Percentiles rank a stretch among this genome's conserved stretches.
Conservation (phyloP, 2,329 filamentous ascomycete species). For the Fusarium algeriense region DNA sequence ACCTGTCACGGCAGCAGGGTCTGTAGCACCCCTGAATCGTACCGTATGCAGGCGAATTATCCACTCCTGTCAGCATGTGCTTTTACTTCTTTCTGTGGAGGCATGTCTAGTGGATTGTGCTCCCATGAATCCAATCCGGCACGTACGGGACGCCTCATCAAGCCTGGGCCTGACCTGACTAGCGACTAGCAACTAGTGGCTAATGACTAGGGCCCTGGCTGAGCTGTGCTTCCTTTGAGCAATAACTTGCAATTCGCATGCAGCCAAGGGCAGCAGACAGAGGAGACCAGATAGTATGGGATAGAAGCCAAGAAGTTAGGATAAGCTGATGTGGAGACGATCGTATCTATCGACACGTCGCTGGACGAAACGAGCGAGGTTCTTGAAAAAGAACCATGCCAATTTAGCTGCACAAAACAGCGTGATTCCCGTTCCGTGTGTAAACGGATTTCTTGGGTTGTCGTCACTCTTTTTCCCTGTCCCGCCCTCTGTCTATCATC, state of each 20-base stretch:
- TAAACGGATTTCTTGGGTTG: constrained; percentile 27
- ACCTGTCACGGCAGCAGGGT: constrained; percentile 20
- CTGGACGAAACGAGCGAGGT: constrained; percentile 22
- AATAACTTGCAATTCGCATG: constrained; percentile 18
- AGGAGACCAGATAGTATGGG: not conserved
- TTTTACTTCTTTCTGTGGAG: constrained; percentile 4
- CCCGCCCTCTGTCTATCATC: constrained; percentile 5
- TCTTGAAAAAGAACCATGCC: constrained; percentile 22
- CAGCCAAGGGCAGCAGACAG: constrained; percentile 13
- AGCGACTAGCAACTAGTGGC: constrained; percentile 1
- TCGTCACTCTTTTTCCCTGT: constrained; percentile 31
- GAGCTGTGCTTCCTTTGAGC: constrained; percentile 20
- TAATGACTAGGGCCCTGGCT: constrained; percentile 6
- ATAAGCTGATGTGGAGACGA: constrained; percentile 38
- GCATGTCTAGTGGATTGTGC: constrained; percentile 25
- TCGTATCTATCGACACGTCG: constrained; percentile 34
- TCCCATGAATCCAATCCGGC: constrained; percentile 3
- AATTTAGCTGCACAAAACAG: constrained; percentile 26
- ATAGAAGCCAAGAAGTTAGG: constrained; percentile 18
- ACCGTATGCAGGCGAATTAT: constrained; percentile 16
- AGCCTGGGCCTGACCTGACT: constrained; percentile 13
- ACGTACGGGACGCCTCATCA: constrained; percentile 28
- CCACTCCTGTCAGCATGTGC: constrained; percentile 35
- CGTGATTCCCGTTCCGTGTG: constrained; percentile 24
- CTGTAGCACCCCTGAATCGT: constrained; percentile 35